A percentile compares a stretch with the other conserved stretches of the same genome.
Evolutionary conservation across 441 rosid genomes (phyloP).

Genomic region (Lagerstroemia fauriei): DNA sequence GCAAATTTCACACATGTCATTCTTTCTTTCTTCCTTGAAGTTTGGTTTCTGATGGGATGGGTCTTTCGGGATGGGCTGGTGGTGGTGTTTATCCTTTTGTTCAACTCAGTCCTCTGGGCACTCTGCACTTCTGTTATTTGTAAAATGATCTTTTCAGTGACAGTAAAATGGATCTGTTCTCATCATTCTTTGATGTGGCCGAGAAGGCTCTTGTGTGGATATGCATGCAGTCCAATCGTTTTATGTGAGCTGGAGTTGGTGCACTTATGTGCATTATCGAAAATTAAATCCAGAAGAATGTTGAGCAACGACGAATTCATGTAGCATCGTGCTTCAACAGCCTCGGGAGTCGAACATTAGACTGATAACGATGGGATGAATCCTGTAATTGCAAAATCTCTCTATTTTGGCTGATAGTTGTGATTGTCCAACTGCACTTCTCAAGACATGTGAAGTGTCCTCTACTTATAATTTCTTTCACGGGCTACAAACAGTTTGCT

Average conservation of each 20-base stretch:
- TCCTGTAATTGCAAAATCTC: too few relatives aligned
- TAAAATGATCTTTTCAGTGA: not conserved
- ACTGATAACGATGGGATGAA: too few relatives aligned
- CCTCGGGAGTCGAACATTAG: too few relatives aligned
- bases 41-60: not conserved
- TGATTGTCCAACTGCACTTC: not conserved
- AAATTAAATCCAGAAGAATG: not conserved
- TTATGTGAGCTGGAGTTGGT: not conserved
- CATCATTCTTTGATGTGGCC: not conserved
- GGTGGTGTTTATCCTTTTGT: not conserved
- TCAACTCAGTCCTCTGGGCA: not conserved
- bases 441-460: too few relatives aligned
- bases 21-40: not conserved
- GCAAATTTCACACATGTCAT: not conserved
- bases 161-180: not conserved
- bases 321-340: not conserved
- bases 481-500: not conserved
- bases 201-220: not conserved
- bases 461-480: not conserved
- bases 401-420: too few relatives aligned
- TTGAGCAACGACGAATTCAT: not conserved
- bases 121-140: not conserved
- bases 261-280: not conserved
- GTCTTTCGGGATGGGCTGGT: not conserved
- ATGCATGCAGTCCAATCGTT: not conserved